Evolutionary conservation across 768 basidiomycete genomes (phyloP).

Genomic region (Pisolithus tinctorius): DNA sequence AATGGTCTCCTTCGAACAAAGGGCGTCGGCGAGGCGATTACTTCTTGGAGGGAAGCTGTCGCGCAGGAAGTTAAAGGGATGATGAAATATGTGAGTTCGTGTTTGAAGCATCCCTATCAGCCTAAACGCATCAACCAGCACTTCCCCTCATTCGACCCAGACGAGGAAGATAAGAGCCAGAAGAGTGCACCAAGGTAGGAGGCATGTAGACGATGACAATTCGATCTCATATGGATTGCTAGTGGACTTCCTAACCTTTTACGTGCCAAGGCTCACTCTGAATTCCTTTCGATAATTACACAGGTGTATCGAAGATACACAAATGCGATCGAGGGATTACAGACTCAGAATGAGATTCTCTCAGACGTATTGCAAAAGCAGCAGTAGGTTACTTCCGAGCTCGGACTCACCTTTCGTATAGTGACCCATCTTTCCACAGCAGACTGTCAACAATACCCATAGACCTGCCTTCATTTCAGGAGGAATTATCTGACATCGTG

Average conservation of each 20-base stretch:
- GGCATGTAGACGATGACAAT: not conserved
- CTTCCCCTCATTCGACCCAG: slow-evolving; percentile 51
- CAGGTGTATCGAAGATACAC: slow-evolving; percentile 57
- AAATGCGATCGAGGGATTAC: slow-evolving; percentile 60
- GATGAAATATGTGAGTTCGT: slow-evolving; percentile 49
- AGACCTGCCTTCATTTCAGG: slow-evolving; percentile 42
- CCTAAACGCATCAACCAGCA: slow-evolving; percentile 32
- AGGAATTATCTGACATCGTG: slow-evolving; percentile 72
- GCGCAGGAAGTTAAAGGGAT: slow-evolving; percentile 52
- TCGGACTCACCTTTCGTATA: not conserved
- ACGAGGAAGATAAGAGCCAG: slow-evolving; percentile 40
- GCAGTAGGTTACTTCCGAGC: slow-evolving; percentile 24
- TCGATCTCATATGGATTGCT: slow-evolving; percentile 1
- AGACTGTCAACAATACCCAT: slow-evolving; percentile 35
- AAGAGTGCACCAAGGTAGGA: slow-evolving; percentile 24
- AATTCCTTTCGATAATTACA: slow-evolving; percentile 59
- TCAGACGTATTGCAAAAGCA: slow-evolving; percentile 50
- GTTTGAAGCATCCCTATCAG: slow-evolving; percentile 1
- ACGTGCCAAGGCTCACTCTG: slow-evolving; percentile 57
- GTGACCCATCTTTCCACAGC: slow-evolving; percentile 3
- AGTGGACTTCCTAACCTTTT: slow-evolving; percentile 47
- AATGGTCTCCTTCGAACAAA: slow-evolving; percentile 71
- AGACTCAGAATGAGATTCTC: slow-evolving; percentile 52
- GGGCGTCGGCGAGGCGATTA: slow-evolving; percentile 59
- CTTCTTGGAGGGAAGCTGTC: slow-evolving; percentile 66